Conservation (phyloP, 1,139 yeast species). For the Pichia sp. region DNA sequence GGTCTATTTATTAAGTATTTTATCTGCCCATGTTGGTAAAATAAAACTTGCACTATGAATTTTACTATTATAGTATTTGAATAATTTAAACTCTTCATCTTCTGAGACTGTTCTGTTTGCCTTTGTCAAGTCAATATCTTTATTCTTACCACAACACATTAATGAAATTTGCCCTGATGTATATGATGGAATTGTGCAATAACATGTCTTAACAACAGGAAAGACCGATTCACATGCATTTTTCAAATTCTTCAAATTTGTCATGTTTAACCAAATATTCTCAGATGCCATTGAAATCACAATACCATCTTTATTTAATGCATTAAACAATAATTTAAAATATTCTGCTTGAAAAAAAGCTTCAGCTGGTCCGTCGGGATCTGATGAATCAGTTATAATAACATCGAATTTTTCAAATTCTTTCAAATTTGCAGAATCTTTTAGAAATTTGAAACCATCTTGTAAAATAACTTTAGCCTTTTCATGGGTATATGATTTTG, state of each 20-base stretch:
- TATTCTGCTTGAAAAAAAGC: conserved; percentile 82
- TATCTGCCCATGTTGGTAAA: conserved; percentile 76
- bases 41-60: conserved; percentile 79
- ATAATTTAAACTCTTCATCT: conserved; percentile 45
- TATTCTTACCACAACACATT: conserved; percentile 69
- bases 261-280: conserved; percentile 82
- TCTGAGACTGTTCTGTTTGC: conserved; percentile 50
- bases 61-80: conserved; percentile 65
- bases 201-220: conserved; percentile 68
- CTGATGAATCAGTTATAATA: conserved; percentile 91
- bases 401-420: conserved; percentile 50
- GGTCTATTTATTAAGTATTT: conserved; percentile 14
- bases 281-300: conserved; percentile 91
- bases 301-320: conserved; percentile 48
- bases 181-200: conserved; percentile 89
- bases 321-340: conserved; percentile 62
- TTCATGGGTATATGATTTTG: conserved; percentile 64
- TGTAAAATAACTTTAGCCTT: conserved; percentile 79
- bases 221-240: conserved; percentile 64
- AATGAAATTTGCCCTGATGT: conserved; percentile 96
- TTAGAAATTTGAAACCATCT: conserved; percentile 85
- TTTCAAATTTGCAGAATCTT: conserved; percentile 34
- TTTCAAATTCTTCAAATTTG: conserved; percentile 55
- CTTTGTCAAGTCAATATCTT: conserved; percentile 38
- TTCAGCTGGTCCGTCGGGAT: conserved; percentile 98